Evolutionary conservation across 1,284 basidiomycete species (phyloP).

Genomic region (Fistulinella staudtii): DNA sequence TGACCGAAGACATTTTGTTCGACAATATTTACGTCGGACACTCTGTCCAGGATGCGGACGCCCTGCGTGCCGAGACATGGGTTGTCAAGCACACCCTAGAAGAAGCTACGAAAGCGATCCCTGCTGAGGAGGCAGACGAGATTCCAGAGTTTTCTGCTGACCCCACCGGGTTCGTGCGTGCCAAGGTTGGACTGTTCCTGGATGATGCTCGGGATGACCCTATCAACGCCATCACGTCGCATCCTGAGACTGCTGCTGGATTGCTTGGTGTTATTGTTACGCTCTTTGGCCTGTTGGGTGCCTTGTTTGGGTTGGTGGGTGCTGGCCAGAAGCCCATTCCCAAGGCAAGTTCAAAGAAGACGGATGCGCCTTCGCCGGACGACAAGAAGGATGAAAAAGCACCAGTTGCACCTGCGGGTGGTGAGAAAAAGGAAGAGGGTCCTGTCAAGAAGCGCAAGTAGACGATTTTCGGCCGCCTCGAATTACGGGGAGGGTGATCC

Average conservation of each 20-base stretch:
- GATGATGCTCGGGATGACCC: slow-evolving; percentile 73
- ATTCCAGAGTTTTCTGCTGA: slow-evolving; percentile 64
- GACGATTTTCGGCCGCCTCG: too few species aligned
- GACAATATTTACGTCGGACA: slow-evolving; percentile 94
- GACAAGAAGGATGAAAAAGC: slow-evolving; percentile 62
- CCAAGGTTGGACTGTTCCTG: slow-evolving; percentile 70
- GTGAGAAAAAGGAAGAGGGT: slow-evolving; percentile 52
- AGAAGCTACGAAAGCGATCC: slow-evolving; percentile 43
- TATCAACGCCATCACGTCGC: slow-evolving; percentile 68
- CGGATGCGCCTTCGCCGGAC: slow-evolving; percentile 58
- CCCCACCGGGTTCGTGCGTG: slow-evolving; percentile 76
- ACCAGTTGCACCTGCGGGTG: slow-evolving; percentile 66
- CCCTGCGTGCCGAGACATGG: slow-evolving; percentile 80
- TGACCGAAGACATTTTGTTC: slow-evolving; percentile 97
- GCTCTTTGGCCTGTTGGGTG: slow-evolving; percentile 79
- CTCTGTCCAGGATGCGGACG: slow-evolving; percentile 78
- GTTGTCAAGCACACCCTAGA: slow-evolving; percentile 78
- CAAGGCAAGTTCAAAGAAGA: slow-evolving; percentile 69
- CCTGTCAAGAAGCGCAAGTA: slow-evolving; percentile 33
- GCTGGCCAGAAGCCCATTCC: slow-evolving; percentile 65
- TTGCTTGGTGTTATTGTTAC: slow-evolving; percentile 71
- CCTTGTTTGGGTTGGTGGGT: slow-evolving; percentile 75
- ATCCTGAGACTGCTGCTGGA: slow-evolving; percentile 81
- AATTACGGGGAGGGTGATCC: too few species aligned
- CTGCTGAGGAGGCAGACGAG: slow-evolving; percentile 45